Percentiles rank a stretch among this genome's conserved stretches.
Evolutionary conservation across 1,139 yeast species (phyloP).

Genomic region (Magnusiomyces tetraspermus): DNA sequence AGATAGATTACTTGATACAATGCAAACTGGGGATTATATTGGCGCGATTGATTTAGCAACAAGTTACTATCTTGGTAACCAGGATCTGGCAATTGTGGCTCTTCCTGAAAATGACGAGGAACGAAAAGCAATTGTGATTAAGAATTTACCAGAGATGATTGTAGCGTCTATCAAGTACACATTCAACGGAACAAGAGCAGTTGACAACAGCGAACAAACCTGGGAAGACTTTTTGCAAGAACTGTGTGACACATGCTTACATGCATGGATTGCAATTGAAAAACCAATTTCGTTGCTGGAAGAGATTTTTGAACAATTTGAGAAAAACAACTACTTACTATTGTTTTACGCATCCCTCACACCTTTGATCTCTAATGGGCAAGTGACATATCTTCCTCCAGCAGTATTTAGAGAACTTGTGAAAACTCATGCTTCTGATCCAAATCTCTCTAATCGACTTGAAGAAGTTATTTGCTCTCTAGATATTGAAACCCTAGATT

Average conservation of each 20-base stretch:
- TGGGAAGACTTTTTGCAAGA: constrained; percentile 16
- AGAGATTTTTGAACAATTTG: constrained; percentile 42
- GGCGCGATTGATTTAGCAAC: constrained; percentile 50
- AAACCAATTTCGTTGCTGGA: constrained; percentile 41
- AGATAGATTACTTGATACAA: constrained; percentile 44
- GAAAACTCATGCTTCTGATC: constrained; percentile 36
- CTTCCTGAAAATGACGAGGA: constrained; percentile 41
- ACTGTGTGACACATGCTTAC: constrained; percentile 35
- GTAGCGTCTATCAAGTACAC: constrained; percentile 42
- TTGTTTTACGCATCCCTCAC: constrained; percentile 46
- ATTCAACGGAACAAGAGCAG: constrained; percentile 21
- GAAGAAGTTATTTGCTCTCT: constrained; percentile 60
- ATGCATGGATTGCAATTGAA: constrained; percentile 35
- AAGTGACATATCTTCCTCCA: constrained; percentile 50
- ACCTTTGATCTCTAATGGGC: constrained; percentile 40
- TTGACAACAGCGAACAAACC: constrained; percentile 6
- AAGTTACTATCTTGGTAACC: constrained; percentile 43
- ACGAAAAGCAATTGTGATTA: constrained; percentile 43
- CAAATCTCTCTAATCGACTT: constrained; percentile 39
- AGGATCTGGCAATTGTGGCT: constrained; percentile 42
- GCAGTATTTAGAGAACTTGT: constrained; percentile 51
- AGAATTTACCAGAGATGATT: constrained; percentile 50
- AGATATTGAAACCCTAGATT: constrained; percentile 57
- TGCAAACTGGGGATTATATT: constrained; percentile 43
- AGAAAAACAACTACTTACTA: constrained; percentile 26